phyloP scores from a whole-genome alignment of 208 protist species.

The Angomonas ambiguus region DNA sequence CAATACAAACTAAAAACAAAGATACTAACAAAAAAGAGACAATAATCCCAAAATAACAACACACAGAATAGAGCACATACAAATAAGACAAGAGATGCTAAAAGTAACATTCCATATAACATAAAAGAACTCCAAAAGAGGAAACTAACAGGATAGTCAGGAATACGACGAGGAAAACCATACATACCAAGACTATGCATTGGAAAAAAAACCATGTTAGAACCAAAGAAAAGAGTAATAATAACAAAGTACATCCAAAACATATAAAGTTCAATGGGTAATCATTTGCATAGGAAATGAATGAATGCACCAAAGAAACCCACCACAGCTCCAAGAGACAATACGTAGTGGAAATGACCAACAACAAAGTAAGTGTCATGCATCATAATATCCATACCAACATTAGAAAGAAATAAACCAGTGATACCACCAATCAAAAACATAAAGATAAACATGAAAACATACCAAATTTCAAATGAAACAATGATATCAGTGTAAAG shows the following conservation, averaged over 20 bases:
- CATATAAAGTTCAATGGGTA: constrained; percentile 55
- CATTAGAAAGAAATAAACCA: constrained; percentile 59
- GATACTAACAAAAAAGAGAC: constrained; percentile 59
- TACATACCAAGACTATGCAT: constrained; percentile 56
- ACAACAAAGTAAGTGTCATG: constrained; percentile 69
- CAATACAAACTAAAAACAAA: constrained; percentile 57
- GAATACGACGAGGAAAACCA: constrained; percentile 58
- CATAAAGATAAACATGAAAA: constrained; percentile 70
- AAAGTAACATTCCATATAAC: constrained; percentile 47
- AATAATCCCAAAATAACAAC: constrained; percentile 63
- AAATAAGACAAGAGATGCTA: constrained; percentile 46
- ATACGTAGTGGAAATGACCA: constrained; percentile 56
- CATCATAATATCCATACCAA: constrained; percentile 59
- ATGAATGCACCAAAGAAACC: constrained; percentile 51
- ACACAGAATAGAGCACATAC: constrained; percentile 51
- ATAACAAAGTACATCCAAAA: constrained; percentile 63
- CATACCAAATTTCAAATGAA: constrained; percentile 51
- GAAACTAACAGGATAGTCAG: constrained; percentile 62
- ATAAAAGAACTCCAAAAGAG: constrained; percentile 65
- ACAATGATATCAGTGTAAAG: constrained; percentile 51
- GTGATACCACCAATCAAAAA: constrained; percentile 62
- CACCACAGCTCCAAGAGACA: constrained; percentile 45
- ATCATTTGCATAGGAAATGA: constrained; percentile 49
- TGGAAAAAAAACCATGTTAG: constrained; percentile 66
- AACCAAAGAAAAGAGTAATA: constrained; percentile 37